Evolutionary conservation across 2,329 filamentous ascomycete species (phyloP).

Genomic region (Diaporthe vaccinii): DNA sequence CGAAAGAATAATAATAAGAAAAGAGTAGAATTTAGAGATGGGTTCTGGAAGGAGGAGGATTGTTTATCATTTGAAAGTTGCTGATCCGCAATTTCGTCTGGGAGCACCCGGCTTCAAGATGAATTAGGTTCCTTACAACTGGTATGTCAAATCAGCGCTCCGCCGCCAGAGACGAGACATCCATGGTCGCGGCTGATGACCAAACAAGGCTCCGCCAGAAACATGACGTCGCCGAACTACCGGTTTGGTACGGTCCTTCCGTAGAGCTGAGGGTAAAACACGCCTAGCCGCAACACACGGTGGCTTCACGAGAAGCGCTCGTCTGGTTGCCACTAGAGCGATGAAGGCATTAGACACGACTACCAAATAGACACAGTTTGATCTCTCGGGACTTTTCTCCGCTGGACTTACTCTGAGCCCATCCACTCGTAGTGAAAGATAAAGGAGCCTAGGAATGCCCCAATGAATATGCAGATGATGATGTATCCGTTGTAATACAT

Average conservation of each 20-base stretch:
- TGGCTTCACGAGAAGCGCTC: slow-evolving; percentile 20
- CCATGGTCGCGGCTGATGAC: too few species aligned
- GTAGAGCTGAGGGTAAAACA: too few species aligned
- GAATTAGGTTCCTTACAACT: background rate
- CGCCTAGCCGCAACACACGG: slow-evolving; percentile 7
- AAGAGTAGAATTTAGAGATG: too few species aligned
- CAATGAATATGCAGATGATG: slow-evolving; percentile 72
- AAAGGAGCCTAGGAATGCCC: slow-evolving; percentile 69
- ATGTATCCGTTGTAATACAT: slow-evolving; percentile 58
- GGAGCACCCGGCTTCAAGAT: background rate
- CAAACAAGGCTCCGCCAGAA: background rate
- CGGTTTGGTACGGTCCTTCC: accelerated
- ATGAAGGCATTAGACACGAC: background rate
- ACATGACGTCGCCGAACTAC: background rate
- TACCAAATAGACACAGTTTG: background rate
- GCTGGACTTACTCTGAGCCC: slow-evolving; percentile 12
- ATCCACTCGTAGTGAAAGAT: slow-evolving; percentile 55
- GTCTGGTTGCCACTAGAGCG: slow-evolving; percentile 5
- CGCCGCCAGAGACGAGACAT: background rate
- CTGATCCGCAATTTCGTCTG: too few species aligned
- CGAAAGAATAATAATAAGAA: too few species aligned
- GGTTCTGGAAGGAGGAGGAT: too few species aligned
- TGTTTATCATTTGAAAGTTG: too few species aligned
- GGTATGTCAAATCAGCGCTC: background rate
- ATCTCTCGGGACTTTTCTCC: too few species aligned